These are phyloP conservation scores for Lachancea quebecensis DNA, from an alignment of 805 yeast species.

Conservation along the genomic window DNA sequence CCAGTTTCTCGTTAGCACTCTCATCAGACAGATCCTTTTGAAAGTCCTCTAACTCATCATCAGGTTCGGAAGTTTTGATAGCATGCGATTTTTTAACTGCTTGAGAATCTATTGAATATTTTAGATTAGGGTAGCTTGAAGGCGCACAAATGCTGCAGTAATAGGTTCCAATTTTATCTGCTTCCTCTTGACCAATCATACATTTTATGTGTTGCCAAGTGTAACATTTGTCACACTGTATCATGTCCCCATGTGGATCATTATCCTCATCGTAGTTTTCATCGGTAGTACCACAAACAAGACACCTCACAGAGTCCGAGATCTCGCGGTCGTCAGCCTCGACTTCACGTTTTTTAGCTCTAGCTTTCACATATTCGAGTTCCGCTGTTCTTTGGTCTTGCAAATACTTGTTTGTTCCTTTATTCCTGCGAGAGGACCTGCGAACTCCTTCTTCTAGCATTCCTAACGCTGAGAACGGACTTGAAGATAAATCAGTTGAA, in stretches of 20 bases:
- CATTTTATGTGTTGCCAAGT: constrained; percentile 71
- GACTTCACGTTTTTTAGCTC: constrained; percentile 1
- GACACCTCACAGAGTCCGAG: constrained; percentile 42
- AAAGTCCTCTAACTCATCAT: neutral
- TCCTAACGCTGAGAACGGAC: neutral
- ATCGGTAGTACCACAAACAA: constrained; percentile 54
- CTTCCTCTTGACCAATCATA: constrained; percentile 38
- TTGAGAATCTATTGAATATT: constrained; percentile 24
- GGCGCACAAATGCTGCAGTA: constrained; percentile 51
- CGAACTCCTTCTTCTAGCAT: constrained; percentile 23
- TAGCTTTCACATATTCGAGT: constrained; percentile 6
- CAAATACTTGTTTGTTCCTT: constrained; percentile 34
- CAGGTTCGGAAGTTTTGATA: neutral
- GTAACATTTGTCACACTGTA: constrained; percentile 57
- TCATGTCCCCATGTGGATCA: constrained; percentile 48
- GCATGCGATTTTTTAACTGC: neutral
- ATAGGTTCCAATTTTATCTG: constrained; percentile 42
- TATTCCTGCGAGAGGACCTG: constrained; percentile 38
- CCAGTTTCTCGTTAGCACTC: constrained; percentile 1
- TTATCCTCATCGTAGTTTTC: constrained; percentile 51
- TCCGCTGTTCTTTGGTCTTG: constrained; percentile 21
- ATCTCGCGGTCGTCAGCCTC: constrained; percentile 13
- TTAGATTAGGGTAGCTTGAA: constrained; percentile 31
- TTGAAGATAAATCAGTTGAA: neutral
- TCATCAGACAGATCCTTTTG: constrained; percentile 1